phyloP scores from a whole-genome alignment of 164 flowering plant species.

The Magnolia kwangsiensis region DNA sequence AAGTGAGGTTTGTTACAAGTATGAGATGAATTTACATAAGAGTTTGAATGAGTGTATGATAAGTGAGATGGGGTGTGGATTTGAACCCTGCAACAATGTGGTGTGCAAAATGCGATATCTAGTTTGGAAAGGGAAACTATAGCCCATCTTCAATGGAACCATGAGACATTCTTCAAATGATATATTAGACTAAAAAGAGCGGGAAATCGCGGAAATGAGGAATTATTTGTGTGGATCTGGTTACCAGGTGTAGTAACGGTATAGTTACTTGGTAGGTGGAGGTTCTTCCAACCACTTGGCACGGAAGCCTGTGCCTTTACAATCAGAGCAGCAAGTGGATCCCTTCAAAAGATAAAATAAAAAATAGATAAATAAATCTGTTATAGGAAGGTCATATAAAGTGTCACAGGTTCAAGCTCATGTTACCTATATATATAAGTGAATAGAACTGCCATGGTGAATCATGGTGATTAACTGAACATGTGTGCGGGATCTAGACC shows the following conservation, averaged over 20 bases:
- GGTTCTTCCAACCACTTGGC: slow-evolving; percentile 91
- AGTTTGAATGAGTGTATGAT: slow-evolving; percentile 5
- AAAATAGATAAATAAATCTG: not conserved
- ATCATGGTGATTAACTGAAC: too few species aligned
- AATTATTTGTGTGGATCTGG: not conserved
- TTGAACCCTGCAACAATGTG: not conserved
- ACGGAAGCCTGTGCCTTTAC: slow-evolving; percentile 93
- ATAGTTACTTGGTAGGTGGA: slow-evolving; percentile 21
- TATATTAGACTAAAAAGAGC: too few species aligned
- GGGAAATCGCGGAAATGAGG: not conserved
- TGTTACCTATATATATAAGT: too few species aligned
- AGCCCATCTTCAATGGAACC: slow-evolving; percentile 45
- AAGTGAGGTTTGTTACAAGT: not conserved
- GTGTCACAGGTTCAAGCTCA: too few species aligned
- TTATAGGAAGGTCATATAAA: too few species aligned
- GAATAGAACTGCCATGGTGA: too few species aligned
- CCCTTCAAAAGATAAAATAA: slow-evolving; percentile 43
- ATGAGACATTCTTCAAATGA: slow-evolving; percentile 10
- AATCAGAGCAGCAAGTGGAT: slow-evolving; percentile 69
- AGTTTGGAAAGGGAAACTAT: slow-evolving; percentile 54
- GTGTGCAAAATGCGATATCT: slow-evolving; percentile 14
- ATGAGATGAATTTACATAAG: slow-evolving; percentile 1
- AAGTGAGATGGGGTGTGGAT: slow-evolving; percentile 66
- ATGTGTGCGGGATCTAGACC: too few species aligned
- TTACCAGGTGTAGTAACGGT: not conserved